Evolutionary conservation across 2,329 filamentous ascomycete genomes (phyloP), one percentile per base, ranked within the genome.

Genomic region (Fusarium sp.): DNA sequence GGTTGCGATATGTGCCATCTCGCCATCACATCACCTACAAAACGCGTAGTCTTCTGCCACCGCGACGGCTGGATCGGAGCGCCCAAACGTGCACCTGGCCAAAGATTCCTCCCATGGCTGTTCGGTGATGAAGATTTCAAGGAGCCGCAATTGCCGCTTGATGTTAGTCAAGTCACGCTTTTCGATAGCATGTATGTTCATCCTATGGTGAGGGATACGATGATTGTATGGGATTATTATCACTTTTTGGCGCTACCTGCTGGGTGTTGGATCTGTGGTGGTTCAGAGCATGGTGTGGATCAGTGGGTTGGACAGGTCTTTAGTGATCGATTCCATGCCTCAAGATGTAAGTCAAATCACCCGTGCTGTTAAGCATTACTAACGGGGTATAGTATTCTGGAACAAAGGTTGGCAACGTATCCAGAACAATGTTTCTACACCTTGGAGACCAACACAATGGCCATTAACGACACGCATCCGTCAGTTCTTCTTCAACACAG

Each of bases 241-340:
- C 62, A 67, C 13, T 37, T 52, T n/a, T 12, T 52, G 11, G 49
- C 49, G 1, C 41, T 52, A 4, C 49, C 49, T 42, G 49, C 49
- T 18, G 49, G 49, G 0, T 52, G 49, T 4, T 52, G 49, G 49
- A 42, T 52, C 1, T 52, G 49, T 4, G 49, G 49, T 21, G 49
- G 49, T 10, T 52, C 49, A 14, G 44, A 39, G n/a, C 11, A 57
- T 10, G 65, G 62, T 3, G 39, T 73, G 10, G 65, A 67, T 14
- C 54, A 58, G 26, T 48, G 48, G n/a, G 61, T 76, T 46, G 69
- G 66, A 49, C 58, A 74, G 21, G 45, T 72, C 42, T 52, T 42
- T 3, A 52, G 31, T 18, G 49, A 52, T 4, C 49, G 49, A 4
- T 52, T 52, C 23, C 49, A 52, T n/a, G 49, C 49, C 19, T 52